Evolutionary conservation across 2,329 filamentous ascomycete genomes (phyloP).

Genomic region (Fusarium piperis): DNA sequence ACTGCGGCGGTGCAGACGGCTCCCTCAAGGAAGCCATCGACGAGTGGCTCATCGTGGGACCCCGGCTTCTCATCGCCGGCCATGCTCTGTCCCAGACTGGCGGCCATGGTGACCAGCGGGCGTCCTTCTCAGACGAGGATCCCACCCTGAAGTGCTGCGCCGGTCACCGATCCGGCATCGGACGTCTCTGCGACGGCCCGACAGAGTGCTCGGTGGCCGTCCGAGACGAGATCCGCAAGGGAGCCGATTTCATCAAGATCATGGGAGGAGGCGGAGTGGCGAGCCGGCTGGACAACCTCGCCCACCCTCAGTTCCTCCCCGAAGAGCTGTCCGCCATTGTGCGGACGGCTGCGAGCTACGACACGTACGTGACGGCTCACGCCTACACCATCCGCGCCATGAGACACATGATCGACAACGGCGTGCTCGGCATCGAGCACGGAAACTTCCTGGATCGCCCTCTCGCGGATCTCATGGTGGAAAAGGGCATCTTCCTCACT

Average conservation of each 20-base stretch:
- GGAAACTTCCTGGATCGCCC: constrained; percentile 53
- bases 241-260: constrained; percentile 70
- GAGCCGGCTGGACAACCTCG: constrained; percentile 62
- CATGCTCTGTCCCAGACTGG: constrained; percentile 66
- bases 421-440: constrained; percentile 62
- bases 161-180: constrained; percentile 47
- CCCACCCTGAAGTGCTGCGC: constrained; percentile 53
- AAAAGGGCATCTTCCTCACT: constrained; percentile 58
- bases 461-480: constrained; percentile 60
- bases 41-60: constrained; percentile 65
- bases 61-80: constrained; percentile 64
- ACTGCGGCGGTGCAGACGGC: constrained; percentile 65
- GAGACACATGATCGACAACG: constrained; percentile 62
- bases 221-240: constrained; percentile 63
- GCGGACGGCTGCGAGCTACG: constrained; percentile 54
- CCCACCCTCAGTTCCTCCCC: constrained; percentile 59
- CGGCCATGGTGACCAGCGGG: constrained; percentile 63
- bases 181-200: constrained; percentile 62
- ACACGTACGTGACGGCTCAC: constrained; percentile 65
- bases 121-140: constrained; percentile 46
- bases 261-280: constrained; percentile 67
- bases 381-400: constrained; percentile 65
- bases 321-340: neutral
- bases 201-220: constrained; percentile 61
- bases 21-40: constrained; percentile 66